Conservation (phyloP, 2,329 filamentous ascomycete genomes). For the Pseudodiploospora longispora region DNA sequence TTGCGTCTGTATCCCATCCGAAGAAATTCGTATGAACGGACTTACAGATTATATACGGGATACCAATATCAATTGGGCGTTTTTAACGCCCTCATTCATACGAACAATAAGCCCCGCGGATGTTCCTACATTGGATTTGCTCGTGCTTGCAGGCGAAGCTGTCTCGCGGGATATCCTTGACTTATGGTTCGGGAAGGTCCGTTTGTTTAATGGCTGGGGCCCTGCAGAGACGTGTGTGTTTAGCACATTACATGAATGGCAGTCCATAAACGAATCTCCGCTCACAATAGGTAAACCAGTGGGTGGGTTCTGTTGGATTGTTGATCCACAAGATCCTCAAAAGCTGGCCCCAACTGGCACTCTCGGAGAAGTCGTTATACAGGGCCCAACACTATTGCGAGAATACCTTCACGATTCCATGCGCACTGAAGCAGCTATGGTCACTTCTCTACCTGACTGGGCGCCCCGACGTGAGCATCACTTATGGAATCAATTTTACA, state of each 20-base stretch:
- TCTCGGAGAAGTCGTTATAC: too few relatives aligned
- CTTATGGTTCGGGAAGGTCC: too few relatives aligned
- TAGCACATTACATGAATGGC: slow-evolving; percentile 1
- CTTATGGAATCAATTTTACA: too few relatives aligned
- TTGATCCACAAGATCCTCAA: slow-evolving; percentile 2
- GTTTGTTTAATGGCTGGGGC: too few relatives aligned
- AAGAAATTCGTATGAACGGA: not conserved
- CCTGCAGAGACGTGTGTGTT: not conserved
- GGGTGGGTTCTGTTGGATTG: slow-evolving; percentile 4
- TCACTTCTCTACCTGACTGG: too few relatives aligned
- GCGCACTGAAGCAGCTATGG: too few relatives aligned
- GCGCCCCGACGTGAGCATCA: too few relatives aligned
- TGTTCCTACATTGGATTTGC: not conserved
- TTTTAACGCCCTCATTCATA: not conserved
- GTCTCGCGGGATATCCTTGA: too few relatives aligned
- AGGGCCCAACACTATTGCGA: too few relatives aligned
- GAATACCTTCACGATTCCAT: too few relatives aligned
- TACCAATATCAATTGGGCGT: not conserved
- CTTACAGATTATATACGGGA: too few relatives aligned
- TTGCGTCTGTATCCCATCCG: not conserved
- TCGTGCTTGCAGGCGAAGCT: not conserved
- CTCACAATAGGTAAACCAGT: slow-evolving; percentile 1
- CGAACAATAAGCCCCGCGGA: not conserved
- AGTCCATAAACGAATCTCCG: not conserved
- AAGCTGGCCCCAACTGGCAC: too few relatives aligned